Evolutionary conservation across 2,329 filamentous ascomycete species (phyloP), one percentile per base, ranked within the genome.

Genomic region (Aspergillus clavatus): DNA sequence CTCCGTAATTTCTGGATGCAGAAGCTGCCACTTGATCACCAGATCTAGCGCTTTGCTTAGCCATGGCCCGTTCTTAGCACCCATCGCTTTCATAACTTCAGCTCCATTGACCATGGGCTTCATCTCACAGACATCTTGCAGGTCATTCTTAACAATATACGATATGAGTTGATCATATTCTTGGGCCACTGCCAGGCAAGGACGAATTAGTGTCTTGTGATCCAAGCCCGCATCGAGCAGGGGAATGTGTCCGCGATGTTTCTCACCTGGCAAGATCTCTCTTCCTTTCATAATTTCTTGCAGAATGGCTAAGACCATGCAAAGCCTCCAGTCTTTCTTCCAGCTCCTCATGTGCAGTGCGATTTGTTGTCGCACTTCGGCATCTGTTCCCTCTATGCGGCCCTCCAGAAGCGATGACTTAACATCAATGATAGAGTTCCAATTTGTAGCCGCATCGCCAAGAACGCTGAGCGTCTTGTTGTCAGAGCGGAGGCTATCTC

Each of bases 1-100:
- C 50, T 90, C 84, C 3, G 76, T 79, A 46, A 72, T 73, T 3
- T 75, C 75, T 0, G 89, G 88, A 60, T 97, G 82, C 28, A 87
- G 79, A 42, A 97, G 77, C 67, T 97, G 93, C 89, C 90, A 97
- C 49, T 83, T 82, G 67, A 94, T 80, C 49, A 88, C 86, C 3
- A 89, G 73, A 24, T 94, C 85, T 38, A 95, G 71, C 3, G 89
- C 89, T 37, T 77, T 76, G 43, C 81, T 81, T 77, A 94, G 86
- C 91, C 91, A 97, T n/a, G 75, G 82, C 0, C 87, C 84, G 51
- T 81, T 82, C n/a, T 78, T 70, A 0, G 77, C 80, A 14, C 69
- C 71, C 3, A 97, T 73, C 3, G 79, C 81, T 50, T 82, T 77
- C 14, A 82, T 79, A 16, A 97, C 77, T 42, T 84, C 73, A 29